Evolutionary conservation across 2,329 filamentous ascomycete genomes (phyloP).

Genomic region (Tolypocladium inflatum): DNA sequence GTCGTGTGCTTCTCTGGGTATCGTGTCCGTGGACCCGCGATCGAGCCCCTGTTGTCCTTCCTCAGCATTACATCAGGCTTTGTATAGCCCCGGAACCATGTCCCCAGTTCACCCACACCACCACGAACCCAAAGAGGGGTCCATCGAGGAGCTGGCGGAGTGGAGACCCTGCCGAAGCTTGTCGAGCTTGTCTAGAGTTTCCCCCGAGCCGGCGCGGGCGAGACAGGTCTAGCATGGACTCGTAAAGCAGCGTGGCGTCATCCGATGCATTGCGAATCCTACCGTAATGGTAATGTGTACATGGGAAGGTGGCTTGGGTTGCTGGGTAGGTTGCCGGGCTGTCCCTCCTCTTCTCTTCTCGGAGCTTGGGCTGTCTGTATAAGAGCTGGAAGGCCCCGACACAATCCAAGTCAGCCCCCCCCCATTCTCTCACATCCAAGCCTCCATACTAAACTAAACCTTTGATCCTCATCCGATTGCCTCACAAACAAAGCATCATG

Average conservation of each 20-base stretch:
- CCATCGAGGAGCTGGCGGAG: neutral
- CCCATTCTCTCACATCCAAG: neutral
- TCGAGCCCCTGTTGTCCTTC: too few species aligned
- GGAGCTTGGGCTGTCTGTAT: neutral
- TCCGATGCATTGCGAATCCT: neutral
- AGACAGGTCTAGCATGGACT: neutral
- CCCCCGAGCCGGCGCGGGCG: neutral
- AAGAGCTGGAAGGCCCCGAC: neutral
- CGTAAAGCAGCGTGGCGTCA: neutral
- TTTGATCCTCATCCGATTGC: neutral
- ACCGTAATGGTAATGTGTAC: neutral
- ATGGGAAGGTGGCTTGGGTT: neutral
- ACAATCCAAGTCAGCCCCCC: neutral
- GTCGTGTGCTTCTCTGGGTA: too few species aligned
- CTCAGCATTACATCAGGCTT: neutral
- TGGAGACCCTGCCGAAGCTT: neutral
- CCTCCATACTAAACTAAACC: neutral
- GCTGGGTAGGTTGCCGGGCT: neutral
- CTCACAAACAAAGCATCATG: conserved; percentile 53
- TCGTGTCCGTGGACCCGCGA: too few species aligned
- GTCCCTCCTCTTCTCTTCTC: neutral
- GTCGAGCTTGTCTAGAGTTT: neutral
- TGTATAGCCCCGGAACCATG: neutral
- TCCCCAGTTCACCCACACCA: neutral
- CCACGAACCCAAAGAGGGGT: neutral